Evolutionary conservation across 2,329 filamentous ascomycete genomes (phyloP).

Genomic region (Xylaria sp.): DNA sequence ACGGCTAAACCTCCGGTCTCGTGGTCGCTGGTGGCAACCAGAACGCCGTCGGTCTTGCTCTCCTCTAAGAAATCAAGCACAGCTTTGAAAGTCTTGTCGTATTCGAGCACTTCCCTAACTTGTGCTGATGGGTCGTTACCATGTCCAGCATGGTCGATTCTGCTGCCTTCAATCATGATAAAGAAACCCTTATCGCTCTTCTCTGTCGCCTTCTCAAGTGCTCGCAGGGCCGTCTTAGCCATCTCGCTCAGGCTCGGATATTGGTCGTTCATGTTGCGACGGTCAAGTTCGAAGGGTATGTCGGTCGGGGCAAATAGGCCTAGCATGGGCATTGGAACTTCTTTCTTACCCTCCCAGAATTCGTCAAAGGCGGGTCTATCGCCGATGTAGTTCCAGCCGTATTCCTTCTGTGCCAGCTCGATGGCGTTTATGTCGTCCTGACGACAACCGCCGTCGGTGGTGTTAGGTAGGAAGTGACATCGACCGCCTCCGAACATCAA

Average conservation of each 20-base stretch:
- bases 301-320: slow-evolving; percentile 85
- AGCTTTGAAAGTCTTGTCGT: slow-evolving; percentile 84
- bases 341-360: slow-evolving; percentile 71
- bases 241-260: slow-evolving; percentile 95
- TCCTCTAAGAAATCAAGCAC: slow-evolving; percentile 86
- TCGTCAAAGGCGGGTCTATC: slow-evolving; percentile 79
- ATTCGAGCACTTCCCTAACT: slow-evolving; percentile 93
- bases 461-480: slow-evolving; percentile 91
- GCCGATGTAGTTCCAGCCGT: slow-evolving; percentile 82
- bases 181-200: slow-evolving; percentile 94
- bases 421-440: slow-evolving; percentile 80
- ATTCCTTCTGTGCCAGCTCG: slow-evolving; percentile 75
- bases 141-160: slow-evolving; percentile 95
- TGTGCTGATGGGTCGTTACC: slow-evolving; percentile 85
- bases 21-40: slow-evolving; percentile 93
- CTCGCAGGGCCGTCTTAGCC: slow-evolving; percentile 81
- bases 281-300: slow-evolving; percentile 94
- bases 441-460: slow-evolving; percentile 82
- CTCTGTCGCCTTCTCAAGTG: slow-evolving; percentile 82
- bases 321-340: slow-evolving; percentile 79
- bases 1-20: slow-evolving; percentile 91
- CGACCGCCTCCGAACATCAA: slow-evolving; percentile 92
- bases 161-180: slow-evolving; percentile 96
- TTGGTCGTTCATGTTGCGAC: slow-evolving; percentile 77
- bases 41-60: slow-evolving; percentile 76